Evolutionary conservation across 169 alveolate species (phyloP), one percentile per base, ranked within the genome.

Genomic region (Plasmodium inui): DNA sequence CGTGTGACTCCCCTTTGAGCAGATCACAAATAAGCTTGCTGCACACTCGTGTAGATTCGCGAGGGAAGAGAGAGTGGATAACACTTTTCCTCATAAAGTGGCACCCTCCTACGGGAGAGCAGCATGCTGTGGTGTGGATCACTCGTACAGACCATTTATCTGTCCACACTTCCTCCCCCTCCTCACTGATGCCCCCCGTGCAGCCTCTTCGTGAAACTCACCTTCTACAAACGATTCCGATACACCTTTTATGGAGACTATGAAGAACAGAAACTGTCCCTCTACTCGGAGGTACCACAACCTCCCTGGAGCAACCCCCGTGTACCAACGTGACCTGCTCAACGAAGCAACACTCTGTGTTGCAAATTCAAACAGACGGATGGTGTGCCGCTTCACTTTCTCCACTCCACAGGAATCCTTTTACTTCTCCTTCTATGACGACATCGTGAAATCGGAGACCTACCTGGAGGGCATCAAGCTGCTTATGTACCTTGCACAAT

Each of bases 391-490:
- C 3, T 44, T 44, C 5, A 44, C 55, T 19, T 73, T 22, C 14
- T n/a, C n/a, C 70, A 19, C 10, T 78, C 8, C 72, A 55, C 73
- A 88, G 94, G 94, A 88, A 78, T 7, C 88, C 7, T 88, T 88
- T 88, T 88, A 88, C 32, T 88, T 88, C n/a, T 88, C 94, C 30
- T 88, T 88, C 19, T 88, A 46, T 28, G 82, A 88, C 30, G 94
- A 88, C 53, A 53, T 88, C 30, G 71, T 88, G 28, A 88, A 88
- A 76, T 76, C 94, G 26, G 32, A 79, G 26, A 88, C 53, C 22
- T 88, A 78, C 57, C 14, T 17, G 46, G 94, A 88, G n/a, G 94
- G 83, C 30, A 30, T 88, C 34, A 76, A 78, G 39, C 57, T 57
- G 73, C 70, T 88, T 26, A 55, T 88, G 94, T 88, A 88, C 72